Percentiles rank a stretch among this genome's conserved stretches.
These are phyloP conservation scores for Leishmania gerbilli DNA, from an alignment of 208 protist genomes.

Conservation along the genomic window DNA sequence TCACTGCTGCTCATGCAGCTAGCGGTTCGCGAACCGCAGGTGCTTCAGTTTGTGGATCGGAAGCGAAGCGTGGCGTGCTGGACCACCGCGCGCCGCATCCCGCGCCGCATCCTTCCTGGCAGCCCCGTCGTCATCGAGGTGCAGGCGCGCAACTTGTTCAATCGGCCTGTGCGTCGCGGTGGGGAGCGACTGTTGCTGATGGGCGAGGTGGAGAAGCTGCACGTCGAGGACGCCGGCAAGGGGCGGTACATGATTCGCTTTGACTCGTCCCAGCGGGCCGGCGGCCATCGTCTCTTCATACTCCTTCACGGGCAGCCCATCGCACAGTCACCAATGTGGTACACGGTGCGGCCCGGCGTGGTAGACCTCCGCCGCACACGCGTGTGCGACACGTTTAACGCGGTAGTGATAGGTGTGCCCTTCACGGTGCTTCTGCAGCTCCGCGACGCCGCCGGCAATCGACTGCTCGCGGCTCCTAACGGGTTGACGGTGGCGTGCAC, in stretches of 20 bases:
- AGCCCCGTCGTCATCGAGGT: constrained; percentile 22
- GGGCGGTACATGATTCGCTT: constrained; percentile 49
- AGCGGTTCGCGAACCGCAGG: constrained; percentile 35
- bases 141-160: constrained; percentile 42
- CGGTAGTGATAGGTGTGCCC: constrained; percentile 50
- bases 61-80: constrained; percentile 58
- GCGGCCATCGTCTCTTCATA: constrained; percentile 55
- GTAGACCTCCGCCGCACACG: constrained; percentile 40
- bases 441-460: constrained; percentile 51
- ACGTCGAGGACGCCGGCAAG: constrained; percentile 24
- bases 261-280: constrained; percentile 42
- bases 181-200: constrained; percentile 48
- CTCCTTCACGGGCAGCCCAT: constrained; percentile 66
- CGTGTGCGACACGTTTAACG: constrained; percentile 47
- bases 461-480: constrained; percentile 17
- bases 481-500: constrained; percentile 14
- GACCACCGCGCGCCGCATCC: constrained; percentile 36
- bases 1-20: constrained; percentile 74
- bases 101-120: constrained; percentile 28
- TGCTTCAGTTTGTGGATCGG: constrained; percentile 44
- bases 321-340: constrained; percentile 59
- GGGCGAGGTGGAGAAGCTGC: constrained; percentile 32
- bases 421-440: constrained; percentile 56
- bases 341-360: constrained; percentile 42
- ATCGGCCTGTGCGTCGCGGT: constrained; percentile 27